Base-by-base conservation (phyloP, 257 asterid species). In the Fraxinus cuspidata region DNA sequence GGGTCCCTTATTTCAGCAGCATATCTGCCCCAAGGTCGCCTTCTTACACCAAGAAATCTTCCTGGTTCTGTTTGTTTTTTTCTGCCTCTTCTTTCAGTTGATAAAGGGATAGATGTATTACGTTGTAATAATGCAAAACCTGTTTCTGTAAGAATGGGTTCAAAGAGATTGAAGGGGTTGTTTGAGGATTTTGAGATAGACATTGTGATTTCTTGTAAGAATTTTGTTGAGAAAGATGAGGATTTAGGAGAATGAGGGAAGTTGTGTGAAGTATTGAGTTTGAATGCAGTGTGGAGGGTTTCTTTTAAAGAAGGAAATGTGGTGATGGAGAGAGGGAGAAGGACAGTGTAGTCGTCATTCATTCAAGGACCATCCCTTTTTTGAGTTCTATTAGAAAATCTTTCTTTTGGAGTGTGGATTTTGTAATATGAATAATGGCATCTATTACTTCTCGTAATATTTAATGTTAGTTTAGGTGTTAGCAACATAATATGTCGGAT, bases 1-100 rank as follows among this genome's bases (percentile, higher is more conserved):
- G 99, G 99, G 83, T 95, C 98, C 68, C 99, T 83, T 10, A 95
- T 95, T 84, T 95, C 99, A 0, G 99, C 98, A 0, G 99, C 99
- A 29, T 91, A 95, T 0, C 99, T 87, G 32, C 99, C 99, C 99
- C 99, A 95, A 0, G 99, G 99, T 71, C 98, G 81, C n/a, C 99
- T 74, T 12, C 99, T 58, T 0, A 95, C 97, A 0, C 99, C 99
- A 0, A 95, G 88, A 85, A 91, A 95, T 69, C 98, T 81, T n/a
- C 98, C 97, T 0, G 97, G 98, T 65, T 95, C 98, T 0, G 89
- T 87, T 29, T 82, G 91, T 38, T 88, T 91, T 82, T 89, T 86
- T 12, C 98, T 92, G 71, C 97, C 99, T 5, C 99, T 77, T 9
- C 92, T 91, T 79, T 94, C 97, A 16, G 77, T 77, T 3, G 97